Base-by-base conservation (phyloP, 441 rosid genomes). In the Pelargonium australe region DNA sequence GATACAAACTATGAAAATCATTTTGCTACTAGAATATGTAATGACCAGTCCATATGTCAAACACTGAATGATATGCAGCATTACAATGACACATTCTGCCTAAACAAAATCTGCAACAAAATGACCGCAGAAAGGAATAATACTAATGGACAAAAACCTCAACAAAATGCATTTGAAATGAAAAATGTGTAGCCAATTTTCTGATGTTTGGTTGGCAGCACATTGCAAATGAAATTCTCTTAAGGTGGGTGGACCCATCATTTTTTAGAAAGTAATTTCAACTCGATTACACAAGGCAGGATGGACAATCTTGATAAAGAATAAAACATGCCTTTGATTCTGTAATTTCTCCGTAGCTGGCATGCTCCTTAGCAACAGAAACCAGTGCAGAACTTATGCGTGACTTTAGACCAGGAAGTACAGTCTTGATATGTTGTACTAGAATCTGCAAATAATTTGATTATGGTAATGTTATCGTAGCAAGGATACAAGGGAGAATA, bases 281-380 rank as follows among this genome's bases (percentile, higher is more conserved):
- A 40, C 9, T 40, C 44, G 44, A 40, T 7, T 40, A 40, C 60
- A 68, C 49, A 62, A 68, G 34, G 43, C 72, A 47, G 12, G 10
- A 17, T 49, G 16, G 13, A 43, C 43, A 34, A 40, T 14, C 31
- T 63, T 12, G 31, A 25, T 55, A 47, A 34, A 43, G 28, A 70
- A 72, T 58, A 69, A 45, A 58, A 67, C 79, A 64, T 82, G 73
- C 99, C 96, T 85, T 91, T 68, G 98, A 86, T 80, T 94, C 99
- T 16, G 89, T 87, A 70, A 94, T 83, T 79, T 87, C 91, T 72
- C 96, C 99, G 77, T 82, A 94, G 81, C 99, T 91, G 74, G 94
- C 94, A 81, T 94, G 94, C 78, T 91, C 97, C 81, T 94, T 94
- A 68, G 96, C 96, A 65, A 86, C 86, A 77, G 93, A 75, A 77